phyloP scores from a whole-genome alignment of 2,329 filamentous ascomycete genomes.

The Curvularia hawaiiensis region DNA sequence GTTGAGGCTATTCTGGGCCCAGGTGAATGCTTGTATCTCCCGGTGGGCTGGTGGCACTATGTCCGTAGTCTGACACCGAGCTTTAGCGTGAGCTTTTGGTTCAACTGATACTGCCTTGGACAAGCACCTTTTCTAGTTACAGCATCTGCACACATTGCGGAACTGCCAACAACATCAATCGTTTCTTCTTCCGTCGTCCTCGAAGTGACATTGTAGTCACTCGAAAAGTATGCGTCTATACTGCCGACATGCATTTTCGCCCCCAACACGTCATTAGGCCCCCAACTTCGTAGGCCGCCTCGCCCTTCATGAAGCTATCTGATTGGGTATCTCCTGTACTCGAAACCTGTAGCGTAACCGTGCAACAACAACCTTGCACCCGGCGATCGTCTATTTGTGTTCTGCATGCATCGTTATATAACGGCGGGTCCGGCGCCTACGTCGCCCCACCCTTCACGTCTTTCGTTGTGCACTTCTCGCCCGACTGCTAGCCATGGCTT shows the following conservation, averaged over 20 bases:
- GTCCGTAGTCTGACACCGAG: conserved; percentile 83
- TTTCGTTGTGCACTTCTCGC: neutral
- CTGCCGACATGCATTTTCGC: neutral
- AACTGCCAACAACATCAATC: neutral
- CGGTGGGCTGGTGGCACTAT: conserved; percentile 98
- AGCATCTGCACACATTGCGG: neutral
- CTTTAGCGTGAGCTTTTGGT: conserved; percentile 98
- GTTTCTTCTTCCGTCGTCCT: neutral
- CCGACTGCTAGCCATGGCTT: neutral
- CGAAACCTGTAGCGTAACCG: neutral
- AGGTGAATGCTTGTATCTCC: conserved; percentile 88
- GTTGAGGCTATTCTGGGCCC: conserved; percentile 78
- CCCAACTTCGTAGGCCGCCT: neutral
- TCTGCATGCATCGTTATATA: neutral
- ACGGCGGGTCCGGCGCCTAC: neutral
- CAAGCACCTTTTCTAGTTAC: neutral
- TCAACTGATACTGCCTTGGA: conserved; percentile 20
- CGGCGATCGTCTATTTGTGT: neutral
- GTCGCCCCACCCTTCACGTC: neutral
- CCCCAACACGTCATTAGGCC: neutral
- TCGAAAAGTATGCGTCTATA: neutral
- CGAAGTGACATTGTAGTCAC: neutral
- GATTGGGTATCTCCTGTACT: neutral
- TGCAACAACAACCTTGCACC: neutral
- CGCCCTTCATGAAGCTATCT: neutral